These are phyloP conservation scores for Rhizopus delemar DNA, from an alignment of 371 early-diverging fungal species.

Conservation along the genomic window DNA sequence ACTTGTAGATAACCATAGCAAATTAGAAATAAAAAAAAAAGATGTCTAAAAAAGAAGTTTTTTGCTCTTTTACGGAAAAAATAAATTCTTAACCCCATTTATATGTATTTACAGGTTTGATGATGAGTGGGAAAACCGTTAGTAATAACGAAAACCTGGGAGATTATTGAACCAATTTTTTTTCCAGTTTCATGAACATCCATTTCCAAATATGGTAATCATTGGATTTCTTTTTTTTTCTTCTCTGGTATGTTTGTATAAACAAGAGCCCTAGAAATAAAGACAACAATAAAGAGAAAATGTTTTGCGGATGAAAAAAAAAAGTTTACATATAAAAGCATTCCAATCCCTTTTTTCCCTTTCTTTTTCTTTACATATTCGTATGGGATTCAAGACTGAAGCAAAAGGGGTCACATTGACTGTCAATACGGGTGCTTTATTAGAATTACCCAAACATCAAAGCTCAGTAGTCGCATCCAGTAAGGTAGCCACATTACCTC, in stretches of 20 bases:
- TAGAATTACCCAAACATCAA: constrained; percentile 10
- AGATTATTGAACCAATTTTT: not conserved
- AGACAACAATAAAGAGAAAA: constrained; percentile 5
- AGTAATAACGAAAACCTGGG: constrained; percentile 3
- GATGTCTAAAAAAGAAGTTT: not conserved
- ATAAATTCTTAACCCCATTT: not conserved
- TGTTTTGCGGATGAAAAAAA: not conserved
- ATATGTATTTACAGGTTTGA: not conserved
- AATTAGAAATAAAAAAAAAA: not conserved
- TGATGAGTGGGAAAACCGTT: constrained; percentile 2
- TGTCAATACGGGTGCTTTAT: constrained; percentile 13
- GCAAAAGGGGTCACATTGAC: not conserved
- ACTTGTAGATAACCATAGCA: constrained; percentile 39
- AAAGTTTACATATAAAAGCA: not conserved
- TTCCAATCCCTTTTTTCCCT: constrained; percentile 1
- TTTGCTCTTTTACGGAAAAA: not conserved
- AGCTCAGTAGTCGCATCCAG: constrained; percentile 23
- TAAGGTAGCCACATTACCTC: constrained; percentile 20
- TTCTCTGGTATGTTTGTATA: constrained; percentile 7
- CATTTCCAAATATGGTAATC: not conserved
- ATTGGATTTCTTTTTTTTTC: not conserved
- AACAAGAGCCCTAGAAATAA: not conserved
- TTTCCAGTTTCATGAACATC: not conserved
- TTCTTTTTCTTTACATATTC: not conserved
- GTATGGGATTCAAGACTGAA: constrained; percentile 2